Base-by-base conservation (phyloP, 306 rosid genomes). In the Arachis hypogaea region DNA sequence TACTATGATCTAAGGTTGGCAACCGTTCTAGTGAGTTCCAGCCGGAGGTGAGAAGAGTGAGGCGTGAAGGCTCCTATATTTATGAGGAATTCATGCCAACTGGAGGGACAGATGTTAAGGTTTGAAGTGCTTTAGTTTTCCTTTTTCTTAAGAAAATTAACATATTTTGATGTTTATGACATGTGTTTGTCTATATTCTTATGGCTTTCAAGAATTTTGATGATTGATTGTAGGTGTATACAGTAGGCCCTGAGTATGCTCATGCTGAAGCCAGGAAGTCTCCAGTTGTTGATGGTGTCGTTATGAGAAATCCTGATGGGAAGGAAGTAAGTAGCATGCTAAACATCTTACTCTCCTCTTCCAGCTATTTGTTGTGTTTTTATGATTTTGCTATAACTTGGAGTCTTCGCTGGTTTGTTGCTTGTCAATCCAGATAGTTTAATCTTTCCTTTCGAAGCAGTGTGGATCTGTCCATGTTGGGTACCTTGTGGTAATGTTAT, bases 191-290 rank as follows among this genome's bases (percentile, higher is more conserved):
- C 41, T 83, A 47, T 30, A 60, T 2, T 14, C 61, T 69, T 52
- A 22, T 73, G 49, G 5, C 30, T 62, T 60, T 59, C 8, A 65
- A 74, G 68, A 63, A 30, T 81, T 40, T 74, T 70, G 77, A 74
- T 59, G 28, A 69, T 74, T 81, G 57, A 59, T 71, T 82, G 43
- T 75, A 93, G 98, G 98, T 93, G 61, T 93, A 93, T 71, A 93
- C 98, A 1, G 98, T 93, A 69, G 97, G 98, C 72, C 93, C 92
- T 55, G 98, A 93, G 83, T 93, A 93, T 84, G 98, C 98, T 29
- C 98, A 93, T 88, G 98, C 98, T 40, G 98, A 93, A 88, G 98
- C 98, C 68, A 88, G 98, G 79, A 93, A 93, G 85, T 93, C 98
- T 81, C 98, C 98, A 11, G 98, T 93, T 77, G 98, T 93, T 60